These are phyloP conservation scores for Tagetes patula DNA, from an alignment of 129 eudicot genomes.

Conservation along the genomic window DNA sequence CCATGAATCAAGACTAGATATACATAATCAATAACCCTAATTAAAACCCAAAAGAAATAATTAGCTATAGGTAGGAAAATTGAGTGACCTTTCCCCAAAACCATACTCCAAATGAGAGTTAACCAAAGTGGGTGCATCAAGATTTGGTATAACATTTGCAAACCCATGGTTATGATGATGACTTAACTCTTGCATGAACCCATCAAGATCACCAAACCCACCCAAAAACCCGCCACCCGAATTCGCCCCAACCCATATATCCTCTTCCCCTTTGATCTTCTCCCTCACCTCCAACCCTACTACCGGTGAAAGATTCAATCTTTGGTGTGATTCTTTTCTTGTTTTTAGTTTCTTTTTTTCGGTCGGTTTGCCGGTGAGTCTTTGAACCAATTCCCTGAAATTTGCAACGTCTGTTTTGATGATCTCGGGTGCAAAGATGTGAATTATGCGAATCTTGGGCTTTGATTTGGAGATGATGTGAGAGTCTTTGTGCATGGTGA, in stretches of 20 bases:
- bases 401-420: constrained; percentile 84
- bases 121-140: constrained; percentile 45
- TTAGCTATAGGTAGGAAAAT: constrained; percentile 43
- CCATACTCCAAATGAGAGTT: constrained; percentile 51
- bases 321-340: constrained; percentile 30
- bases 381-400: constrained; percentile 81
- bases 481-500: constrained; percentile 63
- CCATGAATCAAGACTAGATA: constrained; percentile 30
- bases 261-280: constrained; percentile 82
- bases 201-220: constrained; percentile 71
- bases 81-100: constrained; percentile 51
- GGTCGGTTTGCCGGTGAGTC: constrained; percentile 83
- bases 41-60: constrained; percentile 10
- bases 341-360: constrained; percentile 39
- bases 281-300: constrained; percentile 46
- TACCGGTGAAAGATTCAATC: constrained; percentile 34
- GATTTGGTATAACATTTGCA: constrained; percentile 40
- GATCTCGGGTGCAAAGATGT: constrained; percentile 91
- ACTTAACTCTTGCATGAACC: constrained; percentile 71
- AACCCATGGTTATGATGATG: constrained; percentile 43
- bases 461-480: constrained; percentile 63
- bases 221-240: constrained; percentile 80
- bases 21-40: constrained; percentile 21
- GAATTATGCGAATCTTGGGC: constrained; percentile 92
- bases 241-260: constrained; percentile 71